Base-by-base conservation (phyloP, 345 rosid genomes). In the Eucalyptus sideroxylon region DNA sequence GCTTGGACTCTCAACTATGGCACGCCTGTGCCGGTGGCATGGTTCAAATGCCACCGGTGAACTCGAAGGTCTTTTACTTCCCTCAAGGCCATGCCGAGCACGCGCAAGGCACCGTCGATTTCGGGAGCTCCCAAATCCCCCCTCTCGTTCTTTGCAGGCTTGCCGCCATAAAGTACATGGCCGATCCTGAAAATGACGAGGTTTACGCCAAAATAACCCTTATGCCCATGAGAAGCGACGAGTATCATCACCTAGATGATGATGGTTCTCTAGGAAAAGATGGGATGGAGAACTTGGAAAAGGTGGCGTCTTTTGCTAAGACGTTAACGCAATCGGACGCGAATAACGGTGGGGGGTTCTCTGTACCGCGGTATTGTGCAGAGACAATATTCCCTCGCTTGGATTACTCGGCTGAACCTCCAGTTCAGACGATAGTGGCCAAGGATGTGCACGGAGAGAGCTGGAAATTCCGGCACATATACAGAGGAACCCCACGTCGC, bases 11-110 rank as follows among this genome's bases (percentile, higher is more conserved):
- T 88, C 98, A 96, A 81, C 93, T 98, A 34, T 98, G 99, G 99
- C 99, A 97, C 93, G 99, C 99, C 89, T 98, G 99, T 91, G 99
- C 99, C 86, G 99, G 99, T 90, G 94, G 97, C 30, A 96, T 97
- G 99, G 98, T 97, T 59, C 97, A 96, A 90, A 97, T 98, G 95
- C 99, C 99, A 27, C 91, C 96, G 45, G 60, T 94, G 81, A 95
- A 94, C 94, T 93, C 99, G 6, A 96, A 93, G 92, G 98, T 97
- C 59, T 92, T 92, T 86, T 98, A 98, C 83, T 98, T 98, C 86
- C 99, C 99, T 59, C 99, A 98, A 91, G 99, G 99, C 17, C 99
- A 98, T 86, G 96, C 98, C 44, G 99, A 98, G 89, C 98, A 98
- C 90, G 96, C 99, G 89, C 90, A 93, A 23, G 97, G 94, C 23